Percentiles rank a stretch among this genome's conserved stretches.
Conservation (phyloP, 2,329 filamentous ascomycete species). For the Paramyrothecium roridum region DNA sequence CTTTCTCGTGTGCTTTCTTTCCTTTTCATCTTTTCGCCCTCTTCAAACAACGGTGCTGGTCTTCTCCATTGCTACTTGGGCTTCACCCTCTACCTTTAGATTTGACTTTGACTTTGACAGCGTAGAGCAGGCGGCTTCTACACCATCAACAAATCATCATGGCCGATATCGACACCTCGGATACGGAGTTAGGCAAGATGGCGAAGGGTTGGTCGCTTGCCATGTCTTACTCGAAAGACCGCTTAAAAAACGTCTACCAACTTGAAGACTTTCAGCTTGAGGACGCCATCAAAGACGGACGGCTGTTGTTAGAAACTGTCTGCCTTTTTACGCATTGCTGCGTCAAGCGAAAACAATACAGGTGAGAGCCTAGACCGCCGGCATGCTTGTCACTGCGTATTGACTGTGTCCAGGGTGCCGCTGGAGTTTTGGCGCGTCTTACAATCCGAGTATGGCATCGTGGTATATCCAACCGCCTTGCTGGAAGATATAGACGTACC, state of each 20-base stretch:
- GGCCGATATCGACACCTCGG: constrained; percentile 12
- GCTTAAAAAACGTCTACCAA: constrained; percentile 26
- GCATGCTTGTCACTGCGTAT: neutral
- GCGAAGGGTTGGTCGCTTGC: constrained; percentile 34
- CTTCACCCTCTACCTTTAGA: neutral
- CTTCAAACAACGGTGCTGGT: neutral
- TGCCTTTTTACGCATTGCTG: constrained; percentile 37
- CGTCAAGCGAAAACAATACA: constrained; percentile 32
- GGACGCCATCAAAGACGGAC: constrained; percentile 25
- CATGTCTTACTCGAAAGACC: constrained; percentile 30
- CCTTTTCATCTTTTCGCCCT: too few species aligned
- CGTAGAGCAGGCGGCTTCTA: neutral
- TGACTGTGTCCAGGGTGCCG: constrained; percentile 24
- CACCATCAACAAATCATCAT: constrained; percentile 10
- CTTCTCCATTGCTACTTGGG: neutral
- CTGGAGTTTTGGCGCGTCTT: constrained; percentile 34
- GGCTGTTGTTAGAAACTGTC: constrained; percentile 32
- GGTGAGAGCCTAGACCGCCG: constrained; percentile 15
- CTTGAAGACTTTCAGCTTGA: constrained; percentile 29
- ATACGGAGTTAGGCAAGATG: constrained; percentile 29
- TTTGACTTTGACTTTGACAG: too few species aligned
- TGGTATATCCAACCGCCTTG: constrained; percentile 37
- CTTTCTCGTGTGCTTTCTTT: neutral
- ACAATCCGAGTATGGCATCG: constrained; percentile 34
- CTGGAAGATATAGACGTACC: constrained; percentile 29